Evolutionary conservation across 2,329 filamentous ascomycete genomes (phyloP), one percentile per base, ranked within the genome.

Genomic region (Exutisphaerella laricina): DNA sequence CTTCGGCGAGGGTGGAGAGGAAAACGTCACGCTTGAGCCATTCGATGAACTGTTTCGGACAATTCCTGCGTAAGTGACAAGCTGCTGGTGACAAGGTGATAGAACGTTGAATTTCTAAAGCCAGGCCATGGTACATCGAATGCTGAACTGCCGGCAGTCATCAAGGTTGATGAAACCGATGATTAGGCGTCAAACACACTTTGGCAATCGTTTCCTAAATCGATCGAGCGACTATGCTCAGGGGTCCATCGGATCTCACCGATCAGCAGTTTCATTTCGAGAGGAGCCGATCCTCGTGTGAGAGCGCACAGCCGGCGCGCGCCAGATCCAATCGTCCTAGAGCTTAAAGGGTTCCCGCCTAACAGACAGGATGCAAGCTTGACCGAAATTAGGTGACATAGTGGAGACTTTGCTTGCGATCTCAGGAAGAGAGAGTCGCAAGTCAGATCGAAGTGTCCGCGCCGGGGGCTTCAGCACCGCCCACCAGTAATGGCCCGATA

Each of bases 371-470:
- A 6, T 26, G 23, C 23, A 26, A 26, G 23, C 23, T 26, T 26
- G 23, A 26, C 23, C 33, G 33, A 36, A 23, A 36, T 21, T 26
- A 7, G 23, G 23, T 26, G 23, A 26, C 23, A 26, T 12, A 12
- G 23, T 26, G 23, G 23, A 12, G 23, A 26, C 6, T 26, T 7
- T 26, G 23, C 12, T 26, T 12, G 6, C 23, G 23, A 26, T 26
- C 23, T 26, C 12, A 12, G 23, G 23, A 7, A 7, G 6, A 26
- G 23, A 12, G 23, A 26, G 12, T 26, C 23, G 23, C 23, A 13
- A 36, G 16, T n/a, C 33, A 36, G 33, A 36, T n/a, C 29, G 29
- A 16, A 32, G 23, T n/a, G n/a, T n/a, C n/a, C n/a, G n/a, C n/a
- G n/a, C n/a, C n/a, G n/a, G n/a, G n/a, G n/a, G n/a, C n/a, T n/a